Evolutionary conservation across 2,329 filamentous ascomycete species (phyloP).

Genomic region (Teratosphaeria gauchensis): DNA sequence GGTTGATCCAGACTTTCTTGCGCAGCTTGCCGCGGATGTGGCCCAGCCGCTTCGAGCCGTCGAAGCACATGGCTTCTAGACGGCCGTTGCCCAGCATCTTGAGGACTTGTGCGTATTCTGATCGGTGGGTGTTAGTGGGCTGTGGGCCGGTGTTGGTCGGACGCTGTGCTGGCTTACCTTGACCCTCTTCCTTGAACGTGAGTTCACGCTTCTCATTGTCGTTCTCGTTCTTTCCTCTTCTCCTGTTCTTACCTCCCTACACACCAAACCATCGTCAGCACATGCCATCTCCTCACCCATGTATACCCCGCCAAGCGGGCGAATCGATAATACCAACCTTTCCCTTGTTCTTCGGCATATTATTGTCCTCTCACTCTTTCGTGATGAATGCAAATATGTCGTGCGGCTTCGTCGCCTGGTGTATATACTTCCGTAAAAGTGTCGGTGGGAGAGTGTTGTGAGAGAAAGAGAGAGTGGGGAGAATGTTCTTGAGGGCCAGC

Average conservation of each 20-base stretch:
- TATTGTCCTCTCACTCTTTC: slow-evolving; percentile 38
- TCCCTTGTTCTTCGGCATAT: slow-evolving; percentile 99
- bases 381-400: slow-evolving; percentile 8
- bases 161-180: slow-evolving; percentile 44
- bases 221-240: slow-evolving; percentile 77
- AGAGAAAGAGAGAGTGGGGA: background rate
- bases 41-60: slow-evolving; percentile 76
- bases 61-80: slow-evolving; percentile 89
- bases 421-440: background rate
- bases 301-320: background rate
- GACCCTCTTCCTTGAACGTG: slow-evolving; percentile 97
- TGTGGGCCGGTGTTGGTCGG: background rate
- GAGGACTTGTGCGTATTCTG: slow-evolving; percentile 73
- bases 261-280: slow-evolving; percentile 3
- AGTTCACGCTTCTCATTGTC: slow-evolving; percentile 99
- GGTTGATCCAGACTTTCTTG: slow-evolving; percentile 99
- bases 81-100: slow-evolving; percentile 97
- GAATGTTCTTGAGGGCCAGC: background rate
- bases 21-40: slow-evolving; percentile 92
- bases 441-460: slow-evolving; percentile 4
- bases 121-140: slow-evolving; percentile 1
- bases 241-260: slow-evolving; percentile 89
- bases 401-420: slow-evolving; percentile 20
- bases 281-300: slow-evolving; percentile 31
- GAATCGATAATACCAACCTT: slow-evolving; percentile 54